Percentiles rank a stretch among this genome's conserved stretches.
Evolutionary conservation across 169 alveolate species (phyloP).

Genomic region (Perkinsus olseni): DNA sequence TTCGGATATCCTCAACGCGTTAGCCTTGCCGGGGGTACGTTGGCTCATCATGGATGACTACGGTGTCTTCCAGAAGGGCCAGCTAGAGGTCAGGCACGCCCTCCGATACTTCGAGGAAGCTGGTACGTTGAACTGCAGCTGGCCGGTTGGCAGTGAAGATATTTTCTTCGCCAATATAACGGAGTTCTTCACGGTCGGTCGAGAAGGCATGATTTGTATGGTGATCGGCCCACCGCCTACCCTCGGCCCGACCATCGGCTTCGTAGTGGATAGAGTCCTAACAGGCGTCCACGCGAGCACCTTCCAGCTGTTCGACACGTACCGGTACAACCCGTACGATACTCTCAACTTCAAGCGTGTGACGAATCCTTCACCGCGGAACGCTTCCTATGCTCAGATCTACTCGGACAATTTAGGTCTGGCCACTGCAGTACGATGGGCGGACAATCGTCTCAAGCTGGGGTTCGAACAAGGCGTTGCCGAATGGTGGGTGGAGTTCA

Average conservation of each 20-base stretch:
- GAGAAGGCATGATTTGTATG: not conserved
- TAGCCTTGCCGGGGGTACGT: not conserved
- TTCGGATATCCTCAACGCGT: not conserved
- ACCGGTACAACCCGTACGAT: not conserved
- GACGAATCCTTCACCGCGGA: not conserved
- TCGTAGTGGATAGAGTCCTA: not conserved
- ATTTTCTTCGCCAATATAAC: not conserved
- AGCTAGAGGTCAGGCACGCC: not conserved
- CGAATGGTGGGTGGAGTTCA: not conserved
- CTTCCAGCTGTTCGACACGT: not conserved
- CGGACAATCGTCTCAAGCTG: not conserved
- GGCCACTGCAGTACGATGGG: not conserved
- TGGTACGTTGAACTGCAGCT: not conserved
- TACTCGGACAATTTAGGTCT: not conserved
- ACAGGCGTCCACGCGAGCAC: not conserved
- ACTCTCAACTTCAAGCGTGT: not conserved
- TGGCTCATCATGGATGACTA: not conserved
- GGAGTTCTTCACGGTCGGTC: not conserved
- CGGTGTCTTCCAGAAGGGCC: not conserved
- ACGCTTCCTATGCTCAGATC: not conserved
- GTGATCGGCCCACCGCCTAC: not conserved
- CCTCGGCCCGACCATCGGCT: not conserved
- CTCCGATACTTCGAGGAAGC: not conserved
- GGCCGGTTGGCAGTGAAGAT: not conserved
- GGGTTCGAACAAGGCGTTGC: not conserved